Evolutionary conservation across 2,329 filamentous ascomycete species (phyloP).

Genomic region (Pseudocercospora pini-densiflorae): DNA sequence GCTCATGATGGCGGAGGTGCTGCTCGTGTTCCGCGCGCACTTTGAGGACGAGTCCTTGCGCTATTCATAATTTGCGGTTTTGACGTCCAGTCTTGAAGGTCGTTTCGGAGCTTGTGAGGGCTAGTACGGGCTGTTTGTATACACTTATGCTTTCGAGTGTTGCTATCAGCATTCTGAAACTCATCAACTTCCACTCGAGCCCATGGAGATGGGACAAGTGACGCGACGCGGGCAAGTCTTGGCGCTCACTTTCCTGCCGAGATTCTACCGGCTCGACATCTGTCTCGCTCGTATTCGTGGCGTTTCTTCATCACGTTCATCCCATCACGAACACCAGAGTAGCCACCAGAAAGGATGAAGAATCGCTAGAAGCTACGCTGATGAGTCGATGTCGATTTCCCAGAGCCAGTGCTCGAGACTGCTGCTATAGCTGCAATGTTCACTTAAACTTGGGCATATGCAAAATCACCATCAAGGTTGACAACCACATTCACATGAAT

Average conservation of each 20-base stretch:
- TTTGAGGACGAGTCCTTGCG: constrained; percentile 1
- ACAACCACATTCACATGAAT: too few relatives aligned
- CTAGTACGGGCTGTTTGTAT: neutral
- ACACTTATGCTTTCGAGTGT: neutral
- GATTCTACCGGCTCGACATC: neutral
- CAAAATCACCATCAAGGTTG: too few relatives aligned
- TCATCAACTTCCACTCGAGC: neutral
- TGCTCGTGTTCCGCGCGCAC: constrained; percentile 7
- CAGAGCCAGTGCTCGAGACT: too few relatives aligned
- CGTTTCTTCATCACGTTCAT: neutral
- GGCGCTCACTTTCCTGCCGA: neutral
- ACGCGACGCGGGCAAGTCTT: neutral
- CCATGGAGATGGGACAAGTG: neutral
- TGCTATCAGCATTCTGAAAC: neutral
- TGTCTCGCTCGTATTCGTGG: too few relatives aligned
- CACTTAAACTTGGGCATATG: too few relatives aligned
- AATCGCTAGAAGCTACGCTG: too few relatives aligned
- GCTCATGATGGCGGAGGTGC: constrained; percentile 33
- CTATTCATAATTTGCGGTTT: constrained; percentile 18
- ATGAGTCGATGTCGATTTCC: too few relatives aligned
- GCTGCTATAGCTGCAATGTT: too few relatives aligned
- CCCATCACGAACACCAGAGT: neutral
- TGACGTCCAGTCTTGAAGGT: neutral
- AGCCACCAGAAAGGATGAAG: too few relatives aligned
- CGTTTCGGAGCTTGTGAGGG: neutral